These are phyloP conservation scores for Spathaspora passalidarum DNA, from an alignment of 805 yeast genomes.

Conservation along the genomic window DNA sequence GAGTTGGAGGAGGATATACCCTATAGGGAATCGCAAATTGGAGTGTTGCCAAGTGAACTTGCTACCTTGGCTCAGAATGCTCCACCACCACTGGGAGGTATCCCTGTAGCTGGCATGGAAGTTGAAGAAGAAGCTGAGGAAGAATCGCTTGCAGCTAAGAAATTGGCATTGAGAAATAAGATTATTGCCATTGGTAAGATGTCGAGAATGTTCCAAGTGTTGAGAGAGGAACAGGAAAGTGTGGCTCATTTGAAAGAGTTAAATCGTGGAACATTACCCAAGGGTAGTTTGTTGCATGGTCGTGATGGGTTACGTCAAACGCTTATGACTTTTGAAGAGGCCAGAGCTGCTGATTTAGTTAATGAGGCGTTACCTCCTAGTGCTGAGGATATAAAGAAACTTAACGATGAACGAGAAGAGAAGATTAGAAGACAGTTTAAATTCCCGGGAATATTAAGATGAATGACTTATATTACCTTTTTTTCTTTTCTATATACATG, in stretches of 20 bases:
- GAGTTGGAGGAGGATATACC: constrained; percentile 79
- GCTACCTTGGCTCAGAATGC: constrained; percentile 12
- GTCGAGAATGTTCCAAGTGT: constrained; percentile 84
- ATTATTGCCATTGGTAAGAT: constrained; percentile 95
- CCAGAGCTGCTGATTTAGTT: constrained; percentile 69
- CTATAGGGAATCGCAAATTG: constrained; percentile 33
- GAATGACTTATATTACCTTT: too few species aligned
- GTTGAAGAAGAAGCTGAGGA: constrained; percentile 16
- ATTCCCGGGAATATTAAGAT: constrained; percentile 11
- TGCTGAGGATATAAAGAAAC: constrained; percentile 49
- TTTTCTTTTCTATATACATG: too few species aligned
- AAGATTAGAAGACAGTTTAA: constrained; percentile 36
- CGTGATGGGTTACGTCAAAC: constrained; percentile 71
- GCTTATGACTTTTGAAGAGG: constrained; percentile 76
- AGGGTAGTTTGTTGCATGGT: constrained; percentile 82
- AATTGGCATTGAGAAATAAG: constrained; percentile 71
- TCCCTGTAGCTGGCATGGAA: constrained; percentile 6
- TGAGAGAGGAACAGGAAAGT: constrained; percentile 84
- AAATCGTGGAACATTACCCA: constrained; percentile 77
- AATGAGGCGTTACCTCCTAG: constrained; percentile 92
- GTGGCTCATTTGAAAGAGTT: constrained; percentile 74
- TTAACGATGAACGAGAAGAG: constrained; percentile 46
- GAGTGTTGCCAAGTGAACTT: constrained; percentile 1
- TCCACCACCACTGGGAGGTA: constrained; percentile 4
- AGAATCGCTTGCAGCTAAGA: constrained; percentile 32